These are phyloP conservation scores for Blastocystis sp. DNA, from an alignment of 352 stramenopile genomes.

Conservation along the genomic window DNA sequence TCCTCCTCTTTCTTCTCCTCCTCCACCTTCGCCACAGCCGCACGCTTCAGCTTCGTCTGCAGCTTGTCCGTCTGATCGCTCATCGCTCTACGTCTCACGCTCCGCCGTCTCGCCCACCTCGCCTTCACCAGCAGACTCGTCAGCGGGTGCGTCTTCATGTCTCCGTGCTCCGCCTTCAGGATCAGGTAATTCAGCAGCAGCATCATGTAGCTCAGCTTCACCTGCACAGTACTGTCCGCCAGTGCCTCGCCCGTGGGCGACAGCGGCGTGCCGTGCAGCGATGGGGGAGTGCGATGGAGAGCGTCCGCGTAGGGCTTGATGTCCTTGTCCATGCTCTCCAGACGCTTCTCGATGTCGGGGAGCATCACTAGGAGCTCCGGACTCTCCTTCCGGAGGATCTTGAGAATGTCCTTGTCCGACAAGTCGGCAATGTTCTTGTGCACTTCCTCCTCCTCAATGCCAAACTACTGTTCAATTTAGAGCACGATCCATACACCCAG, in stretches of 20 bases:
- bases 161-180: slow-evolving; percentile 6
- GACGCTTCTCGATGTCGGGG: slow-evolving; percentile 1
- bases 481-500: slow-evolving; percentile 14
- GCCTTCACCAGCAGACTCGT: slow-evolving; percentile 13
- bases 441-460: slow-evolving; percentile 50
- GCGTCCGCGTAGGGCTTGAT: neutral
- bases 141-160: slow-evolving; percentile 13
- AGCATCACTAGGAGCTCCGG: slow-evolving; percentile 55
- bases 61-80: neutral
- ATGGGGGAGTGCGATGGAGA: neutral
- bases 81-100: slow-evolving; percentile 13
- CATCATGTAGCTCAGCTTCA: slow-evolving; percentile 9
- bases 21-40: neutral
- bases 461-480: neutral
- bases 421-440: slow-evolving; percentile 27
- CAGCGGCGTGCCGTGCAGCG: neutral
- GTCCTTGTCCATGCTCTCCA: neutral
- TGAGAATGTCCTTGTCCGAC: slow-evolving; percentile 33
- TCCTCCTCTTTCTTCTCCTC: slow-evolving; percentile 30
- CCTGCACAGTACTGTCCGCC: neutral
- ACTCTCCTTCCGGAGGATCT: slow-evolving; percentile 61
- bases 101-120: neutral
- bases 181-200: slow-evolving; percentile 44
- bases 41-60: neutral
- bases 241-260: neutral